Percentiles rank a stretch among this genome's conserved stretches.
These are phyloP conservation scores for Hypoxylon sp. DNA, from an alignment of 2,329 filamentous ascomycete genomes.

Conservation along the genomic window DNA sequence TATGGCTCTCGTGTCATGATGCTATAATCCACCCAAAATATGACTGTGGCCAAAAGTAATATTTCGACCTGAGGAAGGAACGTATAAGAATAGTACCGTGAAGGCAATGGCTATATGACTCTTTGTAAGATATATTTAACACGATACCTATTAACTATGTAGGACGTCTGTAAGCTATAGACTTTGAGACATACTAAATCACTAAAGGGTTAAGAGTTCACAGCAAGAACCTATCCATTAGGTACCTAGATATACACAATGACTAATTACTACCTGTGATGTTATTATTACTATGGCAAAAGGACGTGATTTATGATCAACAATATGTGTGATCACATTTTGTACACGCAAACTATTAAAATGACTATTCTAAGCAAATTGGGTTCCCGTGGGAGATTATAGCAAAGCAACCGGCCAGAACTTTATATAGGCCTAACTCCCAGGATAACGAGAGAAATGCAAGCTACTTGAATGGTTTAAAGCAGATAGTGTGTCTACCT, in stretches of 20 bases:
- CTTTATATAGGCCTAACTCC: background rate
- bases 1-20: no score
- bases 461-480: no score
- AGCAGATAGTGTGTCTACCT: no score
- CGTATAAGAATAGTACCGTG: background rate
- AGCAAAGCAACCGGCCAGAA: background rate
- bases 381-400: background rate
- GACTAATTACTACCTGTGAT: background rate
- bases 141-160: background rate
- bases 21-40: no score
- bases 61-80: background rate
- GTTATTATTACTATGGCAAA: background rate
- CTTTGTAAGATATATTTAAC: background rate
- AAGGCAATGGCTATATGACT: background rate
- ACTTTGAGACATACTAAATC: background rate
- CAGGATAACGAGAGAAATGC: background rate
- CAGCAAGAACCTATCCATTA: background rate
- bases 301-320: background rate
- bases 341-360: background rate
- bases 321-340: background rate
- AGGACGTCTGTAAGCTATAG: background rate
- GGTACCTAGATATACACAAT: background rate
- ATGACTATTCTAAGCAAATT: background rate
- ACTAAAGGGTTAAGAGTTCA: background rate
- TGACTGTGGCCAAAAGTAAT: background rate